Conservation (phyloP, 768 basidiomycete genomes). For the Paxillus ammoniavirescens region DNA sequence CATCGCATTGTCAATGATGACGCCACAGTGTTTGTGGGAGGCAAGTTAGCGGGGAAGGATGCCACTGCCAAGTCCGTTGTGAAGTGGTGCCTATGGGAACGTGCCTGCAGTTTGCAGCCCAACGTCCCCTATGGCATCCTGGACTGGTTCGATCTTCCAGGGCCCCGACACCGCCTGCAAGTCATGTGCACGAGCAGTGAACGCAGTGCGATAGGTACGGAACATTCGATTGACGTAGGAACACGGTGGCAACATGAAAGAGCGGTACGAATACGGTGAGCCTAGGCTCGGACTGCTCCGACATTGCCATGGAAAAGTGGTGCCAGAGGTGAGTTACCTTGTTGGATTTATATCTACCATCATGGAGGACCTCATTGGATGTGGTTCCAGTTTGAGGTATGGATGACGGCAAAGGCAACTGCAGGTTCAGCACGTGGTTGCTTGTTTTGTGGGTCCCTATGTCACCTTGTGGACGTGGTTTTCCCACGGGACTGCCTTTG, state of each 20-base stretch:
- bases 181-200: background rate
- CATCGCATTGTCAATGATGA: constrained; percentile 2
- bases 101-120: no score
- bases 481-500: no score
- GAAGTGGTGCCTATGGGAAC: background rate
- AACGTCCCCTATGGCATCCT: background rate
- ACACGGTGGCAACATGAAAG: no score
- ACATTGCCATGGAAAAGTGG: background rate
- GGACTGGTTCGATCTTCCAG: background rate
- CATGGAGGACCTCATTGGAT: background rate
- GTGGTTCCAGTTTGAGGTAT: background rate
- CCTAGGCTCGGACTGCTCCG: no score
- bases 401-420: background rate
- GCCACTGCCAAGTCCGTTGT: constrained; percentile 1
- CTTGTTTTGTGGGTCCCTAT: no score
- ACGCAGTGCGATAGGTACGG: background rate
- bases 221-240: background rate
- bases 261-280: no score
- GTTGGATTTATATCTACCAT: background rate
- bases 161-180: background rate
- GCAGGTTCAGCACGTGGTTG: no score
- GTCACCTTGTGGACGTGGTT: no score
- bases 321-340: background rate
- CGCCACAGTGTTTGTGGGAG: background rate
- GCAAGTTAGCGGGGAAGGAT: constrained; percentile 1